Percentiles rank a stretch among this genome's conserved stretches.
Evolutionary conservation across 345 rosid genomes (phyloP).

Genomic region (Erucastrum elatum): DNA sequence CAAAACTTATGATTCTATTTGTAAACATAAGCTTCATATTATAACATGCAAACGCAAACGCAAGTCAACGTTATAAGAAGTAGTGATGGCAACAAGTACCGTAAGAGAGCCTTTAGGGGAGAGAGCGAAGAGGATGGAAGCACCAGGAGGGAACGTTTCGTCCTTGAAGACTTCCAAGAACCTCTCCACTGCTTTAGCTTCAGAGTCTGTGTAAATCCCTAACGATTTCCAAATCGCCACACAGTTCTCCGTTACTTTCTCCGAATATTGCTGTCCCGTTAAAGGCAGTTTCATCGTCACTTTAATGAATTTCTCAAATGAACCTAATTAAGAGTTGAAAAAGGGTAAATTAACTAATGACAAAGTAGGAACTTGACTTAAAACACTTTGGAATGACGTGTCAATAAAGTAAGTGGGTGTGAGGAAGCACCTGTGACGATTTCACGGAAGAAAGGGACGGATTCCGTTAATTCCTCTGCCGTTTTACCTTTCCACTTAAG

Average conservation of each 20-base stretch:
- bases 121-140: constrained; percentile 72
- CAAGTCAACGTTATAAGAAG: background rate
- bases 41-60: background rate
- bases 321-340: constrained; percentile 37
- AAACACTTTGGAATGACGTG: background rate
- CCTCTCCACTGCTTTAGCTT: constrained; percentile 58
- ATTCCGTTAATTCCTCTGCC: constrained; percentile 52
- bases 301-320: constrained; percentile 60
- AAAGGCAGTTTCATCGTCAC: constrained; percentile 68
- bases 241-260: constrained; percentile 78
- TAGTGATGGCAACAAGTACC: constrained; percentile 1
- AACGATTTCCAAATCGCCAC: constrained; percentile 66
- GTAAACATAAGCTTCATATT: background rate
- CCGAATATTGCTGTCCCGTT: constrained; percentile 67
- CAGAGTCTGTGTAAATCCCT: constrained; percentile 68
- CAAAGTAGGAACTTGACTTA: background rate
- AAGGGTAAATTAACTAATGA: too few species aligned
- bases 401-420: background rate
- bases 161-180: constrained; percentile 61
- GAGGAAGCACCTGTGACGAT: constrained; percentile 63
- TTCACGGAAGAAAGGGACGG: constrained; percentile 72
- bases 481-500: constrained; percentile 72
- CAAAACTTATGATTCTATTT: background rate
- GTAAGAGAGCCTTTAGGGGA: constrained; percentile 56
- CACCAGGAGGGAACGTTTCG: constrained; percentile 61